A percentile compares a stretch with the other conserved stretches of the same genome.
phyloP scores from a whole-genome alignment of 1,284 basidiomycete species.

The Puccinia hordei region DNA sequence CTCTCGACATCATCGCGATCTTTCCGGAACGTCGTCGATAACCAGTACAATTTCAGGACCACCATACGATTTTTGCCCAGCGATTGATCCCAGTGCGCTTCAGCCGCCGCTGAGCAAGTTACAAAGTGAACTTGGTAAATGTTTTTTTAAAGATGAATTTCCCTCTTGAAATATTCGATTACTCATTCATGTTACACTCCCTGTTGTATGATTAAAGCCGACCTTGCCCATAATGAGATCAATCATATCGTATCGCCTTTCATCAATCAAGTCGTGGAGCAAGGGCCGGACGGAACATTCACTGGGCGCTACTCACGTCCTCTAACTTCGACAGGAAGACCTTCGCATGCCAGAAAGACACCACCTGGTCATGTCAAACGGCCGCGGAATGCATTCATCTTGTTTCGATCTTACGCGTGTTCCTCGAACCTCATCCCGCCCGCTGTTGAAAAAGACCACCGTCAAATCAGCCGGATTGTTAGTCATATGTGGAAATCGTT shows the following conservation, averaged over 20 bases:
- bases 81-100: constrained; percentile 49
- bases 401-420: constrained; percentile 48
- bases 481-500: constrained; percentile 57
- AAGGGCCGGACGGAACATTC: constrained; percentile 36
- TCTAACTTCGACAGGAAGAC: constrained; percentile 47
- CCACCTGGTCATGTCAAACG: constrained; percentile 50
- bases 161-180: not conserved
- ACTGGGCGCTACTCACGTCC: constrained; percentile 50
- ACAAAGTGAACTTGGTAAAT: constrained; percentile 4
- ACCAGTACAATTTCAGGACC: constrained; percentile 36
- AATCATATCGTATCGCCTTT: constrained; percentile 47
- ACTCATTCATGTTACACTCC: not conserved
- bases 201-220: not conserved
- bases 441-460: constrained; percentile 54
- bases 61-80: constrained; percentile 16
- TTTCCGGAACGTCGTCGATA: constrained; percentile 42
- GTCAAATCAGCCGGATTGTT: constrained; percentile 57
- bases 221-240: not conserved
- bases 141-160: not conserved
- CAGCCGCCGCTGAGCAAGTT: constrained; percentile 21
- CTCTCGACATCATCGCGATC: constrained; percentile 40
- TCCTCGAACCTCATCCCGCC: constrained; percentile 50
- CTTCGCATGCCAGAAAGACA: constrained; percentile 50
- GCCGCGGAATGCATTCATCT: constrained; percentile 49
- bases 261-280: constrained; percentile 48